Conservation (phyloP, 2,329 filamentous ascomycete species). For the Coniochaeta pulveracea region DNA sequence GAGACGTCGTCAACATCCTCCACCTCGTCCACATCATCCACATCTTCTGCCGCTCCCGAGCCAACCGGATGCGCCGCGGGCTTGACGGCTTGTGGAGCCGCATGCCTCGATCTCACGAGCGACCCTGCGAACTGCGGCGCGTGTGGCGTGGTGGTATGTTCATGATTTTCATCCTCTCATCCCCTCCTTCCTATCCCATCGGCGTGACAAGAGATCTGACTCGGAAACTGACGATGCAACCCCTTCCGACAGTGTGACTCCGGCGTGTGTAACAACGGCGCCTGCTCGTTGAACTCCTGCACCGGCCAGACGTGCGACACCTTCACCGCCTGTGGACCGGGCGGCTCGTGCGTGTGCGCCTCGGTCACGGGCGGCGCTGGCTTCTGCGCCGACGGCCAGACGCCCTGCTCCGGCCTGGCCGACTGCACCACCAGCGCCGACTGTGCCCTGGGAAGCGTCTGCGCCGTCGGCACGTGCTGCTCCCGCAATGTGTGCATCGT, state of each 20-base stretch:
- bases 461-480: constrained; percentile 10
- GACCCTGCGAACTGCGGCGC: not conserved
- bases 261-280: constrained; percentile 8
- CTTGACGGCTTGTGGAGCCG: not conserved
- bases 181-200: no score
- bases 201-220: no score
- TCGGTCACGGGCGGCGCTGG: constrained; percentile 7
- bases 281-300: constrained; percentile 9
- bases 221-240: no score
- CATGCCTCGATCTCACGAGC: not conserved
- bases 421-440: constrained; percentile 8
- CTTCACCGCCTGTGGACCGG: constrained; percentile 8
- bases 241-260: constrained; percentile 7
- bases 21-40: not conserved
- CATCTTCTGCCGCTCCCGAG: not conserved
- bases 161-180: no score
- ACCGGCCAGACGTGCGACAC: constrained; percentile 8
- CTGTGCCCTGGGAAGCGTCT: constrained; percentile 8
- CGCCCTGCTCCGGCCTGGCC: constrained; percentile 8
- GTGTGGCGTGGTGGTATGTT: no score
- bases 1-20: no score
- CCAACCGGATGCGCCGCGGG: not conserved
- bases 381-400: constrained; percentile 10
- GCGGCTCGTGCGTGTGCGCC: constrained; percentile 10
- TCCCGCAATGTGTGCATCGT: constrained; percentile 9